A percentile compares a stretch with the other conserved stretches of the same genome.
phyloP scores from a whole-genome alignment of 2,329 filamentous ascomycete species.

The Talaromyces albobiverticillius region DNA sequence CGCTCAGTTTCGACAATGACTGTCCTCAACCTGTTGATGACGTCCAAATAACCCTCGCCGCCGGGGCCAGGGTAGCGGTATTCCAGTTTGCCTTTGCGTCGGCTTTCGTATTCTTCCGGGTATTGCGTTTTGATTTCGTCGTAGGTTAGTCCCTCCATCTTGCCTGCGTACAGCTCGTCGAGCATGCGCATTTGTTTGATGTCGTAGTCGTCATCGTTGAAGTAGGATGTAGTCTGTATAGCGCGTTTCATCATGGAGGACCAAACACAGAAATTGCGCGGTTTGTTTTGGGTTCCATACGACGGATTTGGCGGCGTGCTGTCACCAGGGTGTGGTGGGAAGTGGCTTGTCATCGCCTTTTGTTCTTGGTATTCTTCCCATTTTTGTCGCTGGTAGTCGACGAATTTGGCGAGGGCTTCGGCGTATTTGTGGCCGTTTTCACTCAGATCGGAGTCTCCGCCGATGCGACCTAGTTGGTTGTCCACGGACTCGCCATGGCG shows the following conservation, averaged over 20 bases:
- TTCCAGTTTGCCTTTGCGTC: constrained; percentile 81
- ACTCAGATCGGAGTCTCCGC: constrained; percentile 83
- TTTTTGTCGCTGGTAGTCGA: constrained; percentile 72
- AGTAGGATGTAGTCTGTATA: constrained; percentile 82
- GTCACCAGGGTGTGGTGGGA: constrained; percentile 87
- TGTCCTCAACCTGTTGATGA: constrained; percentile 90
- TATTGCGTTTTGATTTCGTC: constrained; percentile 77
- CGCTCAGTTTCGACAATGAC: constrained; percentile 97
- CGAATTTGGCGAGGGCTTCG: constrained; percentile 75
- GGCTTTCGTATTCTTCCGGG: constrained; percentile 76
- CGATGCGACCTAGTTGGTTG: constrained; percentile 83
- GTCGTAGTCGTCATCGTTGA: constrained; percentile 94
- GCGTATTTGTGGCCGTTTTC: constrained; percentile 78
- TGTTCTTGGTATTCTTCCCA: constrained; percentile 82
- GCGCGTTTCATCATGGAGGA: constrained; percentile 93
- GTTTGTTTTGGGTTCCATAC: constrained; percentile 56
- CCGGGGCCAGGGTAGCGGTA: constrained; percentile 96
- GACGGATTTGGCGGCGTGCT: constrained; percentile 94
- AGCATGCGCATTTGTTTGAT: constrained; percentile 98
- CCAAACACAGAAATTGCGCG: constrained; percentile 95
- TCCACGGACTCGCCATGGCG: constrained; percentile 88
- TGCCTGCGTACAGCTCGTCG: constrained; percentile 90
- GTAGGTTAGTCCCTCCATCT: constrained; percentile 94
- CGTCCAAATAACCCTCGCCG: constrained; percentile 92
- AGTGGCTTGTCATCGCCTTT: constrained; percentile 72